A percentile compares a stretch with the other conserved stretches of the same genome.
Evolutionary conservation across 495 filamentous ascomycete genomes (phyloP).

Genomic region (Cercophora scortea): DNA sequence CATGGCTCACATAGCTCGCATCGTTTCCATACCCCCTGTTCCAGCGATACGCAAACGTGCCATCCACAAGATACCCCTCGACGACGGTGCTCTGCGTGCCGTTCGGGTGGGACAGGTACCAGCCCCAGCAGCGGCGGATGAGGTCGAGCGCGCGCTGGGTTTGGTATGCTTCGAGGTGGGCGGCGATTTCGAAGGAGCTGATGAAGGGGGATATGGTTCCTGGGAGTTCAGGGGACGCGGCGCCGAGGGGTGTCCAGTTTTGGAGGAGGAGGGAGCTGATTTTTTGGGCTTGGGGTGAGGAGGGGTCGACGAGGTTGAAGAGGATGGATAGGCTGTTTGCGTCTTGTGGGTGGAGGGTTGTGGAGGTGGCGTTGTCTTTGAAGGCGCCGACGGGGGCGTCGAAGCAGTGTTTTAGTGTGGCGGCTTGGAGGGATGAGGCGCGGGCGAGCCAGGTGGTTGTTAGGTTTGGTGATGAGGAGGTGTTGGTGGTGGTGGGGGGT

Average conservation of each 20-base stretch:
- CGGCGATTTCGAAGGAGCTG: slow-evolving; percentile 56
- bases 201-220: slow-evolving; percentile 59
- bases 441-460: slow-evolving; percentile 34
- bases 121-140: slow-evolving; percentile 54
- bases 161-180: slow-evolving; percentile 47
- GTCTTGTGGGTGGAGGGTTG: not conserved
- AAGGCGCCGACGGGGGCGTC: slow-evolving; percentile 46
- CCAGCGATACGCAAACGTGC: slow-evolving; percentile 50
- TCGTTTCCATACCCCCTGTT: slow-evolving; percentile 42
- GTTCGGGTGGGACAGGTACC: slow-evolving; percentile 53
- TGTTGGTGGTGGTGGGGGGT: slow-evolving; percentile 17
- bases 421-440: slow-evolving; percentile 29
- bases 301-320: not conserved
- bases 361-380: slow-evolving; percentile 46
- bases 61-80: slow-evolving; percentile 53
- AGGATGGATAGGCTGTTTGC: not conserved
- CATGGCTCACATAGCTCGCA: slow-evolving; percentile 48
- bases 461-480: slow-evolving; percentile 6
- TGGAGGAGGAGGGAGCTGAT: not conserved
- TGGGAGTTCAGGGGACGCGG: slow-evolving; percentile 40
- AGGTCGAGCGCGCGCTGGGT: slow-evolving; percentile 48
- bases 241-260: not conserved
- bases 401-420: slow-evolving; percentile 44
- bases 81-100: slow-evolving; percentile 57
- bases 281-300: not conserved